Evolutionary conservation across 1,284 basidiomycete species (phyloP).

Genomic region (Sporisorium iseilematis-ciliati): DNA sequence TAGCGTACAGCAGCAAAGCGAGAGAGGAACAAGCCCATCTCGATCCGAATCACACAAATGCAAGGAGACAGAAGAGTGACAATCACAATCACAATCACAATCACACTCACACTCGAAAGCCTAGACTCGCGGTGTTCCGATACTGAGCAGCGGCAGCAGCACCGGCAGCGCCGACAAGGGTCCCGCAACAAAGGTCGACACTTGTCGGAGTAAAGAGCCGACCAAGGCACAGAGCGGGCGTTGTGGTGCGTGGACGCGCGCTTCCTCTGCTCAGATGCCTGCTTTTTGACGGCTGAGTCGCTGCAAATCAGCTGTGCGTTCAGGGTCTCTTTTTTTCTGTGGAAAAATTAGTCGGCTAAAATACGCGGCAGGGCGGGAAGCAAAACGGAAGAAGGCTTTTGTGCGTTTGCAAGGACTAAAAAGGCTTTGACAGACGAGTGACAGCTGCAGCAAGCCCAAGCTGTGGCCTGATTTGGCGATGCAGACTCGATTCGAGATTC

Average conservation of each 20-base stretch:
- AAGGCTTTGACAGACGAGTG: no score
- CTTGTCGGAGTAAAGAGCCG: slow-evolving; percentile 4
- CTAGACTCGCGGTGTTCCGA: background rate
- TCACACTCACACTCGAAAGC: no score
- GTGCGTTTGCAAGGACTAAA: no score
- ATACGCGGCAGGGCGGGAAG: no score
- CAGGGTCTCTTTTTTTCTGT: no score
- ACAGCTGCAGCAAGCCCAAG: no score
- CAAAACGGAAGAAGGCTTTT: no score
- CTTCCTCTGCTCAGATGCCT: background rate
- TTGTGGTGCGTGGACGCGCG: background rate
- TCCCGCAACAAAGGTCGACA: background rate
- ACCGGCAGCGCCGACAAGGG: background rate
- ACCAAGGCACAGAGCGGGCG: background rate
- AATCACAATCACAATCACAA: no score
- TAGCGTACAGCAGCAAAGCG: background rate
- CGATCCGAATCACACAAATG: slow-evolving; percentile 3
- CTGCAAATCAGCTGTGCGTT: no score
- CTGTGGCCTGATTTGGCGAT: no score
- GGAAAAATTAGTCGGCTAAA: no score
- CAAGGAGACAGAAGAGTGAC: background rate
- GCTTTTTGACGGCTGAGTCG: no score
- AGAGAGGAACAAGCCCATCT: background rate
- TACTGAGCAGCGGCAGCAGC: slow-evolving; percentile 3
- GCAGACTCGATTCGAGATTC: background rate